Base-by-base conservation (phyloP, 345 rosid genomes). In the Acer yangbiense region DNA sequence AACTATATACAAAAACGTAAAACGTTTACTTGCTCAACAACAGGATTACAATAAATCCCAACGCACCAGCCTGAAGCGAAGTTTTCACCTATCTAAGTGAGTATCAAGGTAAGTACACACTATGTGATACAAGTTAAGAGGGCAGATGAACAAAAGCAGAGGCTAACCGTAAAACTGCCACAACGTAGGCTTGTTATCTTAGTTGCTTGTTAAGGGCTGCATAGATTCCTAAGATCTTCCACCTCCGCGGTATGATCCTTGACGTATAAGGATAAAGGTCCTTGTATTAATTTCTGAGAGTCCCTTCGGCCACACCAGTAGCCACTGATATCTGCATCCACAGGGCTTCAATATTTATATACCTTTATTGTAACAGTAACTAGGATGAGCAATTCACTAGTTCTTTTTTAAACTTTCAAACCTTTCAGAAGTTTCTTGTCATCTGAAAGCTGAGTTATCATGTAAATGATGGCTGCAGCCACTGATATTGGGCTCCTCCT, bases 401-500 rank as follows among this genome's bases (percentile, higher is more conserved):
- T 32, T 32, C 9, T 29, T 10, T 23, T 27, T 52, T 62, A n/a
- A 50, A 16, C 9, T 57, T 77, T 76, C 27, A 76, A n/a, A 50
- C 5, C 9, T 57, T 77, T 76, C 27, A 76, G 25, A 57, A 52
- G 68, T 27, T 12, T 71, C 9, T 76, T 52, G 12, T 68, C 60
- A 23, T 76, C 76, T 1, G 82, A 78, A 7, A 83, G 80, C 69
- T 76, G 80, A 52, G 82, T 68, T 20, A 79, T 41, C 23, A 79
- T 76, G 65, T 83, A 79, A 63, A 79, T 73, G 13, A 83, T 72
- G 2, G 78, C 82, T 1, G 85, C 82, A 65, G 79, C 77, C n/a
- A 79, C 20, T 6, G 85, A 79, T 62, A 65, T 76, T 6, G 80
- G 82, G 58, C 82, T 75, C 29, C 79, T 62, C 77, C 85, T 82